Conservation (phyloP, 2,329 filamentous ascomycete genomes). For the Calonectria pauciramosa region DNA sequence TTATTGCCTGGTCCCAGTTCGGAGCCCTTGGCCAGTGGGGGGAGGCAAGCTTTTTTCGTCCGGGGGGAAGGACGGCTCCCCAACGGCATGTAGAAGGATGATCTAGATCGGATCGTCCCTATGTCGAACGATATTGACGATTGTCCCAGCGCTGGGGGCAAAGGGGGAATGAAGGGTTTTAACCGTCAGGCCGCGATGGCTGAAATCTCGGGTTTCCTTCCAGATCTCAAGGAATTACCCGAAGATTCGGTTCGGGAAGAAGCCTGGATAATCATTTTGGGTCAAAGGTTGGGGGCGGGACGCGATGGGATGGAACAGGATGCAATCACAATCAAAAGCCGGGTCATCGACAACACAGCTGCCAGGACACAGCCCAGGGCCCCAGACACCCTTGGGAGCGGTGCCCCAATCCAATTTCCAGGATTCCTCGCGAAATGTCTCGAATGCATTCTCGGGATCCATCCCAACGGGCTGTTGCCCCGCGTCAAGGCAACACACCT, state of each 20-base stretch:
- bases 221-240: neutral
- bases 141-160: neutral
- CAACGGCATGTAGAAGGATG: constrained; percentile 20
- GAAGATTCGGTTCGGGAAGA: constrained; percentile 9
- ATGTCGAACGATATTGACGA: constrained; percentile 9
- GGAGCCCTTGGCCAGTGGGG: neutral
- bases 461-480: constrained; percentile 15
- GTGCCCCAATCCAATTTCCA: constrained; percentile 1
- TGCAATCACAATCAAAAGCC: neutral
- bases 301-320: constrained; percentile 1
- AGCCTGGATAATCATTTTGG: constrained; percentile 8
- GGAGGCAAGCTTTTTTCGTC: constrained; percentile 14
- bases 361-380: neutral
- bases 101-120: constrained; percentile 24
- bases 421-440: constrained; percentile 7
- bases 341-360: neutral
- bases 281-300: neutral
- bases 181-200: neutral
- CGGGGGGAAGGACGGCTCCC: neutral
- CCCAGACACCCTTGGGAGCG: neutral
- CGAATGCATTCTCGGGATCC: constrained; percentile 8
- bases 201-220: neutral
- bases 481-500: constrained; percentile 7
- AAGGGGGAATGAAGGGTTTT: neutral
- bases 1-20: constrained; percentile 20